Evolutionary conservation across 1,284 basidiomycete species (phyloP).

Genomic region (Apiotrichum sp.): DNA sequence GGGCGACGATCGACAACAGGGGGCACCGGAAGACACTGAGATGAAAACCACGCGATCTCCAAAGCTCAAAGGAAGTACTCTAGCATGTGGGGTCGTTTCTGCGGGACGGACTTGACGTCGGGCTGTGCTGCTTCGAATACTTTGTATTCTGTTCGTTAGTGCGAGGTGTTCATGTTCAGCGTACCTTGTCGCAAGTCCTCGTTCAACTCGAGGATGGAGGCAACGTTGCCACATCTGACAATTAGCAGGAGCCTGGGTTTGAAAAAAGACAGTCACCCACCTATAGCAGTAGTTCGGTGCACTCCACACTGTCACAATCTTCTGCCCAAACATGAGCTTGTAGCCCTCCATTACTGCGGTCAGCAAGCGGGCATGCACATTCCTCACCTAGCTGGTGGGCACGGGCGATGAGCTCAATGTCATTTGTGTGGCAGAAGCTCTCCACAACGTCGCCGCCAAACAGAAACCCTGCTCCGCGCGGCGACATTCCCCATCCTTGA

Average conservation of each 20-base stretch:
- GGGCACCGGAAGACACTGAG: background rate
- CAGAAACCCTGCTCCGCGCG: constrained; percentile 88
- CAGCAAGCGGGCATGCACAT: constrained; percentile 12
- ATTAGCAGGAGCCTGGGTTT: constrained; percentile 5
- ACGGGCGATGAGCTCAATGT: constrained; percentile 88
- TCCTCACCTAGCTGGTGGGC: constrained; percentile 74
- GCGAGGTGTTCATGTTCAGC: constrained; percentile 53
- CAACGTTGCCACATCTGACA: constrained; percentile 82
- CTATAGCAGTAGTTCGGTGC: constrained; percentile 98
- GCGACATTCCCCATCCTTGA: constrained; percentile 90
- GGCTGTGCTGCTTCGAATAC: constrained; percentile 54
- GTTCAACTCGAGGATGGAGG: constrained; percentile 84
- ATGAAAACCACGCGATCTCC: background rate
- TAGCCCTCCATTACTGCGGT: constrained; percentile 85
- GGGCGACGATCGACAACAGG: too few species aligned
- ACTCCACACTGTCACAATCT: constrained; percentile 97
- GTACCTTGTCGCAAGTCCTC: constrained; percentile 80
- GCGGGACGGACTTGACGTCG: constrained; percentile 79
- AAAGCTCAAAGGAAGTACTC: constrained; percentile 39
- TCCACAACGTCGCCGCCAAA: constrained; percentile 92
- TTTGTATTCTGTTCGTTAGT: constrained; percentile 60
- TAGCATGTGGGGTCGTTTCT: constrained; percentile 63
- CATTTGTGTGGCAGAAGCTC: constrained; percentile 81
- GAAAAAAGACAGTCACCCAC: constrained; percentile 47
- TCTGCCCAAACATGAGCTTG: constrained; percentile 94